Conservation (phyloP, 106 monocot species). For the Amphibolis antarctica region DNA sequence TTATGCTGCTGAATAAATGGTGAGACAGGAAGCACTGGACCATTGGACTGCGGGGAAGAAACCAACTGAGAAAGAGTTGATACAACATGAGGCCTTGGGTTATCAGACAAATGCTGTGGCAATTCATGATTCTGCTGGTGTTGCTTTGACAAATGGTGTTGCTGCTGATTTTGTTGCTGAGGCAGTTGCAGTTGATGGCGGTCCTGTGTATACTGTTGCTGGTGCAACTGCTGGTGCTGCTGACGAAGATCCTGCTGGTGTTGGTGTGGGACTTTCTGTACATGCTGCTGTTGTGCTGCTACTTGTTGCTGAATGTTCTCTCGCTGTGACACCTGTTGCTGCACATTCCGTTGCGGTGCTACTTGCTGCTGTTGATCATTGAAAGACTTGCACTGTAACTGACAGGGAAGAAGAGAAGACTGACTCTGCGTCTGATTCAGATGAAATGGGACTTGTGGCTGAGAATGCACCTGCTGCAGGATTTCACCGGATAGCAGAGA, state of each 20-base stretch:
- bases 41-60: conserved; percentile 30
- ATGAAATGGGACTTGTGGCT: conserved; percentile 19
- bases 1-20: conserved; percentile 38
- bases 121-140: conserved; percentile 4
- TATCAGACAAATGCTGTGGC: conserved; percentile 22
- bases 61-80: conserved; percentile 27
- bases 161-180: background rate
- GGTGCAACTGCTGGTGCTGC: background rate
- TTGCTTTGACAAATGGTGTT: conserved; percentile 7
- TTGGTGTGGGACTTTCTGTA: background rate
- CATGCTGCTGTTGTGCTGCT: conserved; percentile 5
- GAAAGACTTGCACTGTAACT: conserved; percentile 16
- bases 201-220: conserved; percentile 11
- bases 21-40: conserved; percentile 19
- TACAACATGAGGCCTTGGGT: conserved; percentile 29
- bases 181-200: conserved; percentile 6
- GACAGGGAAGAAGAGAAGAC: conserved; percentile 12
- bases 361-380: conserved; percentile 21
- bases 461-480: conserved; percentile 18
- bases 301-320: background rate
- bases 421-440: conserved; percentile 11
- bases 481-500: conserved; percentile 11
- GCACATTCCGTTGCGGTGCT: too few relatives aligned
- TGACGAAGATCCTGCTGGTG: background rate
- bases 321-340: background rate